These are phyloP conservation scores for Paramecium biaurelia DNA, from an alignment of 73 alveolate species.

Conservation along the genomic window DNA sequence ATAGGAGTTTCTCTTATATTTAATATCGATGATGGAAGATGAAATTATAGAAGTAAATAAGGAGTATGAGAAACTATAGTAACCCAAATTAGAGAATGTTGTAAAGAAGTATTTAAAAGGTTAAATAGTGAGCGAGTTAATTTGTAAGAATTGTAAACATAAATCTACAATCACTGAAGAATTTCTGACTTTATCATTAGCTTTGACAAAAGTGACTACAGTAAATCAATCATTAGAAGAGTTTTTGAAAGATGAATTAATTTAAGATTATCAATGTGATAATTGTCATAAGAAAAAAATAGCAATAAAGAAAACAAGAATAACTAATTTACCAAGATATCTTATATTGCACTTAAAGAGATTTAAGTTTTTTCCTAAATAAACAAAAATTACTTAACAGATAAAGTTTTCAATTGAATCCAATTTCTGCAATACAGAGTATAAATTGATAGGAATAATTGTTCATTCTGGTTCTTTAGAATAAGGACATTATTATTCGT, in stretches of 20 bases:
- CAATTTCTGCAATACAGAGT: neutral
- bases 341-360: neutral
- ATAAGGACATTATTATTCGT: slow-evolving; percentile 35
- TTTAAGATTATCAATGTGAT: slow-evolving; percentile 32
- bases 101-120: neutral
- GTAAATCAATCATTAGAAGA: slow-evolving; percentile 14
- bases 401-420: neutral
- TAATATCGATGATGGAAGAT: neutral
- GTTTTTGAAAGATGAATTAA: slow-evolving; percentile 32
- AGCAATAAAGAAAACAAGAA: neutral
- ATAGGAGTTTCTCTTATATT: neutral
- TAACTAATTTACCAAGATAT: neutral
- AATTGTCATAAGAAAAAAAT: neutral
- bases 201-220: neutral
- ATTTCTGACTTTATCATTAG: slow-evolving; percentile 19
- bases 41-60: neutral
- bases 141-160: slow-evolving; percentile 15
- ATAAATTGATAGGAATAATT: neutral
- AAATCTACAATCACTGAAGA: neutral
- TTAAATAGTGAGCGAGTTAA: neutral
- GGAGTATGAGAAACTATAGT: neutral
- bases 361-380: slow-evolving; percentile 35
- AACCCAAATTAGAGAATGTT: neutral
- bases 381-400: neutral
- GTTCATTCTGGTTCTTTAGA: slow-evolving; percentile 31